Base-by-base conservation (phyloP, 805 yeast species). In the Saccharomycopsis olivae region DNA sequence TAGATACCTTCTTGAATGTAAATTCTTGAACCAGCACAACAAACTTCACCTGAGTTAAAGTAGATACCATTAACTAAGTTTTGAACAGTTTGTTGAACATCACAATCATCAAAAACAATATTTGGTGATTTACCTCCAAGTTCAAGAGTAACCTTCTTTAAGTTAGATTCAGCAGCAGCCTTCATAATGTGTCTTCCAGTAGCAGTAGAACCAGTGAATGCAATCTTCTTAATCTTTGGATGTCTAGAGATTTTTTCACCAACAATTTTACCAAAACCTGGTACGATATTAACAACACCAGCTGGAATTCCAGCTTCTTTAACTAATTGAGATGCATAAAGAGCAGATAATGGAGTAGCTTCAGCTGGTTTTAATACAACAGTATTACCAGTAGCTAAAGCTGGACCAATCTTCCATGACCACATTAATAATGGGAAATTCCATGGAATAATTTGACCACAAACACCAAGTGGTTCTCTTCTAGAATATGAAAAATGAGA, bases 381-480 rank as follows among this genome's bases (percentile, higher is more conserved):
- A 37, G 83, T 74, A 65, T 79, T 78, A 63, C 86, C 86, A 50
- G 86, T 73, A 38, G 82, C 81, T 53, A 79, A 64, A 47, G 84
- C 85, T 34, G 89, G 88, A 40, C 80, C 85, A 44, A 81, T 65
- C 58, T 81, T 81, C 89, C 89, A 81, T 30, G 82, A 61, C 58
- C 77, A 68, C 83, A 81, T 80, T 66, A 81, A 68, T 48, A 81
- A 61, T 52, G 89, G 89, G 73, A 81, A 81, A 59, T 81, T 81
- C 88, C 88, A 81, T 57, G 89, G 88, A 47, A 81, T 79, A 48
- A 81, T 79, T 59, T 78, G 86, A 49, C 88, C 89, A 65, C 86
- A 79, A 30, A 80, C 82, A 58, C 88, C 89, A 49, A 80, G 59
- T 51, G 89, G 88, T 59, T 78, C 87, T 58, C 74, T 74, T 56